Conservation (phyloP, 2,329 filamentous ascomycete genomes). For the Cercospora zeina region DNA sequence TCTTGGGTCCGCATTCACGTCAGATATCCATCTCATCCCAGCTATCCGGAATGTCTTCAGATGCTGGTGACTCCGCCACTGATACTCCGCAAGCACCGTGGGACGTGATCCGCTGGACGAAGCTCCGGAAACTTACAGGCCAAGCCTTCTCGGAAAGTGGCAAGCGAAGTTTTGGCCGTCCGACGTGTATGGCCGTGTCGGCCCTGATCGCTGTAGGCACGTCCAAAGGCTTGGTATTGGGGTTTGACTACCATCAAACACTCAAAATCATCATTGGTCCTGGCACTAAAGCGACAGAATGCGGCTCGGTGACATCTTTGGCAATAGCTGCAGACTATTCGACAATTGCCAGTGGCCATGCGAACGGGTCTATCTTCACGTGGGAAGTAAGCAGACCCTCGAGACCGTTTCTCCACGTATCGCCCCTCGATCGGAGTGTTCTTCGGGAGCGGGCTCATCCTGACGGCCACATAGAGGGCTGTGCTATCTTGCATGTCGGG, state of each 20-base stretch:
- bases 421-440: slow-evolving; percentile 64
- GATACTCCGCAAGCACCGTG: slow-evolving; percentile 72
- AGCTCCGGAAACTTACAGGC: slow-evolving; percentile 80
- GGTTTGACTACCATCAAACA: slow-evolving; percentile 97
- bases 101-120: slow-evolving; percentile 97
- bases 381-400: slow-evolving; percentile 88
- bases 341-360: slow-evolving; percentile 86
- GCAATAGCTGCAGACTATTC: slow-evolving; percentile 92
- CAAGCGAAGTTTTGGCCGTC: slow-evolving; percentile 85
- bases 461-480: slow-evolving; percentile 80
- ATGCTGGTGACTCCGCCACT: slow-evolving; percentile 53
- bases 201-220: slow-evolving; percentile 88
- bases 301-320: slow-evolving; percentile 80
- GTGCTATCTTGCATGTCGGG: slow-evolving; percentile 83
- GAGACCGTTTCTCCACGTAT: slow-evolving; percentile 83
- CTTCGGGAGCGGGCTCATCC: slow-evolving; percentile 64
- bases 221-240: slow-evolving; percentile 86
- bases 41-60: slow-evolving; percentile 68
- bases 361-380: slow-evolving; percentile 87
- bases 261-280: slow-evolving; percentile 91
- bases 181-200: slow-evolving; percentile 85
- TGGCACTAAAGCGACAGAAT: slow-evolving; percentile 91
- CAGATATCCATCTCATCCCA: slow-evolving; percentile 50
- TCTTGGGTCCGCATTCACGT: slow-evolving; percentile 74
- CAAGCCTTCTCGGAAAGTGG: slow-evolving; percentile 92